phyloP scores from a whole-genome alignment of 1,284 basidiomycete species.

The Ganoderma leucocontextum region DNA sequence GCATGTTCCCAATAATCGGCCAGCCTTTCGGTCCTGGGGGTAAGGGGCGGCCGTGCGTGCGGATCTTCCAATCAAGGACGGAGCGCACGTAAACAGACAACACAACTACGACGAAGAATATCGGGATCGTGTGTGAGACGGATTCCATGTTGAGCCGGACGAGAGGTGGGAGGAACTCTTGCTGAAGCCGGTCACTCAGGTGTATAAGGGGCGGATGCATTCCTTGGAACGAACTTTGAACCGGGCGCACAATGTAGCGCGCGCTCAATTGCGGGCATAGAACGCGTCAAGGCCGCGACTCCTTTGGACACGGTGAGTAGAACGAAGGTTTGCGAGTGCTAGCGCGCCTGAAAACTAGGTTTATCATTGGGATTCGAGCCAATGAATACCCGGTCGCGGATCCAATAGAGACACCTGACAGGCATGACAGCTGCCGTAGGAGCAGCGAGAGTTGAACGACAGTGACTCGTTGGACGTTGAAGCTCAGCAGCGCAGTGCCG shows the following conservation, averaged over 20 bases:
- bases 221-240: neutral
- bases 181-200: neutral
- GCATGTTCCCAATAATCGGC: constrained; percentile 20
- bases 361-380: neutral
- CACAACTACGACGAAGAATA: neutral
- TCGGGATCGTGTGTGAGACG: neutral
- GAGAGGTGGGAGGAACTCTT: neutral
- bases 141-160: neutral
- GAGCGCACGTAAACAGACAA: constrained; percentile 7
- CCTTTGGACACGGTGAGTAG: neutral
- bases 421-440: neutral
- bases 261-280: neutral
- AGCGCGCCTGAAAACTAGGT: neutral
- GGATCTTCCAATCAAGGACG: constrained; percentile 4
- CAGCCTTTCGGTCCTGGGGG: constrained; percentile 22
- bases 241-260: neutral
- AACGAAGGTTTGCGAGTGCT: neutral
- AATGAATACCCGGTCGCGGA: neutral
- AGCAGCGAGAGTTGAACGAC: neutral
- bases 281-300: neutral
- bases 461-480: too few species aligned
- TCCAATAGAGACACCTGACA: neutral
- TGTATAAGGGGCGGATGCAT: neutral
- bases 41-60: constrained; percentile 8
- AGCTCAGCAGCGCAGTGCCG: too few species aligned